These are phyloP conservation scores for Kodamaea suecica DNA, from an alignment of 1,139 yeast species.

Conservation along the genomic window DNA sequence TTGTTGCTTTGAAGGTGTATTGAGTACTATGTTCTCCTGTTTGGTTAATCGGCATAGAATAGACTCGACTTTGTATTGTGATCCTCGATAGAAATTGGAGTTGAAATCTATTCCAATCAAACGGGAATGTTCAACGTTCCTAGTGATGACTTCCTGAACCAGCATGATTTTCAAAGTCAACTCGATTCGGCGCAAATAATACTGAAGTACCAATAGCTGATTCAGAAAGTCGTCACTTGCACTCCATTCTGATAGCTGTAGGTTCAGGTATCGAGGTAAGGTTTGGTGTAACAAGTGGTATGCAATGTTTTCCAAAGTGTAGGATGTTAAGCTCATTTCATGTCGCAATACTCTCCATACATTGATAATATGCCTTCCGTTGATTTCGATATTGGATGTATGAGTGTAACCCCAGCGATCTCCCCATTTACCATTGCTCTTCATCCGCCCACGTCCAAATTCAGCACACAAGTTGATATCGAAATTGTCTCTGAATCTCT, in stretches of 20 bases:
- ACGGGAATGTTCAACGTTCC: slow-evolving; percentile 81
- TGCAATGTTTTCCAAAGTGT: slow-evolving; percentile 74
- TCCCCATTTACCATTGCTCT: slow-evolving; percentile 52
- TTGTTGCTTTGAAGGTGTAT: slow-evolving; percentile 78
- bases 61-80: slow-evolving; percentile 92
- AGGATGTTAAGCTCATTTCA: slow-evolving; percentile 62
- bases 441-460: slow-evolving; percentile 44
- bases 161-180: slow-evolving; percentile 48
- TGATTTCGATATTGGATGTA: slow-evolving; percentile 62
- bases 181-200: slow-evolving; percentile 51
- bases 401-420: slow-evolving; percentile 85
- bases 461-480: slow-evolving; percentile 51
- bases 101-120: slow-evolving; percentile 86
- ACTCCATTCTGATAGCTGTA: slow-evolving; percentile 55
- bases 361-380: slow-evolving; percentile 81
- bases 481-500: slow-evolving; percentile 49
- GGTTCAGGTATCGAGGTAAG: slow-evolving; percentile 58
- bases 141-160: slow-evolving; percentile 62
- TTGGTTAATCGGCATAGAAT: slow-evolving; percentile 71
- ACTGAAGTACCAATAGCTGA: slow-evolving; percentile 41
- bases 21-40: slow-evolving; percentile 64
- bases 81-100: slow-evolving; percentile 85
- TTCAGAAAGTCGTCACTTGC: slow-evolving; percentile 22
- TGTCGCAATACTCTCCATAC: slow-evolving; percentile 75
- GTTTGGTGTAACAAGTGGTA: slow-evolving; percentile 64